Evolutionary conservation across 2,329 filamentous ascomycete species (phyloP).

Genomic region (Penicillium freii): DNA sequence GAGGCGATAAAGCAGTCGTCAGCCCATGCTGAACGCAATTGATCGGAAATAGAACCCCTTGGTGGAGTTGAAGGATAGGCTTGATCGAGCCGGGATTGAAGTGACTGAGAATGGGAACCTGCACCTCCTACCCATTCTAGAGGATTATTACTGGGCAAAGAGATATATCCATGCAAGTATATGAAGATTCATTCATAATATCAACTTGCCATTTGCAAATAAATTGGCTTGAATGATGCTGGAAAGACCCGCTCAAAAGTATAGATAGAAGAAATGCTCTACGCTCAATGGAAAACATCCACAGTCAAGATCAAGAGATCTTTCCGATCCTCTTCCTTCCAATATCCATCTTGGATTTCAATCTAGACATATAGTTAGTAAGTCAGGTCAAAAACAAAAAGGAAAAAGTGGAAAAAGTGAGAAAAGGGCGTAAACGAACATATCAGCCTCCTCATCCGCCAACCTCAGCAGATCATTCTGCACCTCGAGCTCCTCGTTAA

Average conservation of each 20-base stretch:
- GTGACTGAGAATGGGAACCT: neutral
- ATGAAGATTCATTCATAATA: neutral
- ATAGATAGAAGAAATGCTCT: neutral
- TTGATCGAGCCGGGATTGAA: neutral
- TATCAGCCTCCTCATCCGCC: constrained; percentile 58
- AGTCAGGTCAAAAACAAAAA: neutral
- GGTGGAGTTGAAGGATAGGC: neutral
- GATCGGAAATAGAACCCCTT: neutral
- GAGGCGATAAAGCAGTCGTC: neutral
- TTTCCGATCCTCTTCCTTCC: constrained; percentile 49
- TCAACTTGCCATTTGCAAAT: neutral
- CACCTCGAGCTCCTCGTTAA: constrained; percentile 61
- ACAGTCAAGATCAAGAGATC: constrained; percentile 39
- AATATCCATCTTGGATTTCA: constrained; percentile 48
- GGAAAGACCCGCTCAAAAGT: neutral
- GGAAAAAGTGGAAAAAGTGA: neutral
- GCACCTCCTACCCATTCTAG: neutral
- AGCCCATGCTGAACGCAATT: neutral
- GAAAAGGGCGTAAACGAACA: constrained; percentile 30
- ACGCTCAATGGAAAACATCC: neutral
- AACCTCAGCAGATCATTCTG: constrained; percentile 61
- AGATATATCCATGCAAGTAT: neutral
- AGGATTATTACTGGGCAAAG: neutral
- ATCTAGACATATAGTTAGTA: constrained; percentile 29
- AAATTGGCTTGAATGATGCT: neutral